Evolutionary conservation across 2,329 filamentous ascomycete genomes (phyloP), one percentile per base, ranked within the genome.

Genomic region (Cercospora berteroae): DNA sequence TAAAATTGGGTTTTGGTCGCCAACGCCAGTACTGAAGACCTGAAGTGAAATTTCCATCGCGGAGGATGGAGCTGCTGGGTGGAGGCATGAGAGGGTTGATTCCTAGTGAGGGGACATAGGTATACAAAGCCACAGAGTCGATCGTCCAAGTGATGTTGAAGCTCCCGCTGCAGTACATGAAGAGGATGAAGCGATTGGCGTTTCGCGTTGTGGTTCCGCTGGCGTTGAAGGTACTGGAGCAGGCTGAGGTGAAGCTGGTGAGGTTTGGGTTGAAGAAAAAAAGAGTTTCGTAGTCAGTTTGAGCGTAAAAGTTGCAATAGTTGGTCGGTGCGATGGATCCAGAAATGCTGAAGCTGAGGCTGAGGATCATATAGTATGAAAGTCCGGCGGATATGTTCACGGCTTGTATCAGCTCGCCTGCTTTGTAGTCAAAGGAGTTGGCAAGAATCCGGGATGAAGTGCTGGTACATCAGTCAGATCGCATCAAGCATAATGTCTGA

Each of bases 111-210:
- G 60, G 18, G 6, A n/a, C 5, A 36, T 64, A 39, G 3, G 39
- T 64, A 16, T 59, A 59, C 3, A 64, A 33, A 4, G 48, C 52
- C 1, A 59, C 39, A 7, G 42, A 39, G 12, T 64, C 33, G 18
- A 64, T 44, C 10, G 36, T 36, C 62, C 52, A 59, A n/a, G 62
- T 64, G 2, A 64, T 29, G n/a, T 42, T 59, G 33, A 59, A 58
- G n/a, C 18, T 58, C 2, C 62, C 62, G 20, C 55, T 57, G 62
- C 52, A 58, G 27, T 59, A 59, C 23, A 50, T 42, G 52, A 64
- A 64, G 36, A 64, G 25, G 9, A 58, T 59, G 62, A 64, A 59
- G 18, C 52, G 31, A n/a, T 6, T 44, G 4, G 62, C 52, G 10
- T 39, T 39, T 58, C 55, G 31, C n/a, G 36, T 59, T 18, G 29